Evolutionary conservation across 2,329 filamentous ascomycete species (phyloP), one percentile per base, ranked within the genome.

Genomic region (Penicillium sp.): DNA sequence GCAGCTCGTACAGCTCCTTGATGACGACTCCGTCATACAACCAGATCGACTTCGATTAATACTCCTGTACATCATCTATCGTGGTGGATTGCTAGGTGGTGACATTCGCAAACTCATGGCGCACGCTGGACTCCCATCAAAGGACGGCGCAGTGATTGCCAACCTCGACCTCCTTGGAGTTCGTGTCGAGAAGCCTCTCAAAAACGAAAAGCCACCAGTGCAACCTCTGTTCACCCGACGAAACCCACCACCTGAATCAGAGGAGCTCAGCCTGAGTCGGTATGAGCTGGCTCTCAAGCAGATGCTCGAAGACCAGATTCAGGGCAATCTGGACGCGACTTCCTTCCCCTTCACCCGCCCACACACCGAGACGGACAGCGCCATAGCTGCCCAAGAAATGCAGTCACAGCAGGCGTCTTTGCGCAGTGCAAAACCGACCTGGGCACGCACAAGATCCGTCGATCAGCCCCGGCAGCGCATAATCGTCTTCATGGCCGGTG

Each of bases 401-500:
- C 75, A 73, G 32, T 70, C 74, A 1, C 76, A 61, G 43, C 58
- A 87, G 57, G 81, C 86, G 12, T 97, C 91, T 13, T 78, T 98
- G 22, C 85, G 93, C 51, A 87, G 88, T 9, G 89, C 89, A 15
- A 94, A 95, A 62, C 93, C 91, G 2, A 95, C 90, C 37, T 98
- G 93, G 93, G 93, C 93, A 2, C 87, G 88, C 46, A 84, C 87
- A 9, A 83, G 88, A 40, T 80, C 82, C 26, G 83, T 75, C 52
- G 81, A 77, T 53, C 91, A 97, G 65, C 94, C 90, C 57, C 82
- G 85, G 46, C 93, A 98, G 67, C 83, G 93, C 45, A 79, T 97
- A 47, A 87, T 98, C 52, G 84, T 97, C 15, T 97, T 95, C 66
- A 85, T 97, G 78, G 93, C 91, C 1, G 93, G 93, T 42, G 93